Evolutionary conservation across 345 rosid species (phyloP).

Genomic region (Eucalyptus camaldulensis): DNA sequence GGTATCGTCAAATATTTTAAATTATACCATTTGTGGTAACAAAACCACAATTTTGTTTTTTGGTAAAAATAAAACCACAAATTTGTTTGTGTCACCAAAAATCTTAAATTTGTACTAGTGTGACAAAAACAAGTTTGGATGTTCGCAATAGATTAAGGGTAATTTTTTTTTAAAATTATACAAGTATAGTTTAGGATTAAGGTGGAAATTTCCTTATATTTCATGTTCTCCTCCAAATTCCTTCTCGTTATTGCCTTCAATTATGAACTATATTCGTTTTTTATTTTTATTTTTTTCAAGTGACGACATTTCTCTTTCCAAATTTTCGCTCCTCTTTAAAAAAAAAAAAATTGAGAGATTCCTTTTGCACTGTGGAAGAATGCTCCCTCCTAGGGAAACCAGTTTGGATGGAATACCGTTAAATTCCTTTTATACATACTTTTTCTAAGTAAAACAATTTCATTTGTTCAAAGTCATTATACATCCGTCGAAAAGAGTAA

Average conservation of each 20-base stretch:
- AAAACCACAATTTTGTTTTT: neutral
- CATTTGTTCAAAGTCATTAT: neutral
- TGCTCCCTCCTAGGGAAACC: neutral
- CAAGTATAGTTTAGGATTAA: neutral
- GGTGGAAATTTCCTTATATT: neutral
- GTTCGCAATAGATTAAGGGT: neutral
- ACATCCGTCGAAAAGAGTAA: neutral
- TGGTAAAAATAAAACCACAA: too few relatives aligned
- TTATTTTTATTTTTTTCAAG: rapidly evolving
- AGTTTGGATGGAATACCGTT: neutral
- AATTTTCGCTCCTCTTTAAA: neutral
- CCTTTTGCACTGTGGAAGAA: neutral
- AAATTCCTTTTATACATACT: neutral
- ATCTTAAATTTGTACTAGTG: neutral
- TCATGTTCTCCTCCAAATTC: neutral
- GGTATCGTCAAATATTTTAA: neutral
- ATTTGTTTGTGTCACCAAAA: neutral
- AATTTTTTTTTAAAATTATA: neutral
- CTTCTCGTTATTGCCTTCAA: neutral
- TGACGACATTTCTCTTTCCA: neutral
- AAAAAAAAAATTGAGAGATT: neutral
- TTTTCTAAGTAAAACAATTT: neutral
- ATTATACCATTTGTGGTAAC: neutral
- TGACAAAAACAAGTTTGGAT: neutral
- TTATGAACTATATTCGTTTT: neutral